phyloP scores from a whole-genome alignment of 192 early-diverging fungal species.

The Kappamyces sp. region DNA sequence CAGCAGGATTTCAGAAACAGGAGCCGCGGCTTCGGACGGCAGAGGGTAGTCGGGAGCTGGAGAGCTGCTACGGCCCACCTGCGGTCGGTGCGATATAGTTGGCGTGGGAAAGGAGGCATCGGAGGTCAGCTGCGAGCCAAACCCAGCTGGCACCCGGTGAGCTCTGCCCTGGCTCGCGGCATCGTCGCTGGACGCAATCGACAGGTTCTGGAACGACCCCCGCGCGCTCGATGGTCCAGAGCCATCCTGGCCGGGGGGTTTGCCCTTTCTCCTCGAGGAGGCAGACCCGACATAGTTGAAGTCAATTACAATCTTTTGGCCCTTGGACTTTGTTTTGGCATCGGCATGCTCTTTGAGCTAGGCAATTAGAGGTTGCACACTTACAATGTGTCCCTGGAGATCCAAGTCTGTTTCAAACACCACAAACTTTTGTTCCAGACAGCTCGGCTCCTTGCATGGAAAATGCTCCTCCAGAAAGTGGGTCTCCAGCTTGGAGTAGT shows the following conservation, averaged over 20 bases:
- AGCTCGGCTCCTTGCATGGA: slow-evolving; percentile 70
- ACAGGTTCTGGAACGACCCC: background rate
- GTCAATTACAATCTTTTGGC: slow-evolving; percentile 33
- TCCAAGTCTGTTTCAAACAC: slow-evolving; percentile 92
- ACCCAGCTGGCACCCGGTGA: slow-evolving; percentile 38
- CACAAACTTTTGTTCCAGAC: slow-evolving; percentile 91
- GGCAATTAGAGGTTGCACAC: slow-evolving; percentile 26
- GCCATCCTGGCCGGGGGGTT: slow-evolving; percentile 5
- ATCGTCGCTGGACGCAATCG: background rate
- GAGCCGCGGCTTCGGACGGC: slow-evolving; percentile 4
- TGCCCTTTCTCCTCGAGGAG: slow-evolving; percentile 18
- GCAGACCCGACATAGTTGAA: slow-evolving; percentile 37
- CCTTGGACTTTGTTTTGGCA: slow-evolving; percentile 20
- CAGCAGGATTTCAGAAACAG: slow-evolving; percentile 5
- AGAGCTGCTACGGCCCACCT: background rate
- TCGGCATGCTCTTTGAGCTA: slow-evolving; percentile 23
- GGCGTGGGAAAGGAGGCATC: background rate
- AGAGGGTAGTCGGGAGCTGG: slow-evolving; percentile 8
- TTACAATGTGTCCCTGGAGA: slow-evolving; percentile 80
- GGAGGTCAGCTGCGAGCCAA: slow-evolving; percentile 32
- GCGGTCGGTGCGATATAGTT: slow-evolving; percentile 10
- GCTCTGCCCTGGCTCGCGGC: background rate
- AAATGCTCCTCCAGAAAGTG: slow-evolving; percentile 83
- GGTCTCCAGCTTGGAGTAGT: slow-evolving; percentile 68
- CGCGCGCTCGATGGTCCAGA: background rate